phyloP scores from a whole-genome alignment of 2,329 filamentous ascomycete species.

The Mollisia scopiformis region DNA sequence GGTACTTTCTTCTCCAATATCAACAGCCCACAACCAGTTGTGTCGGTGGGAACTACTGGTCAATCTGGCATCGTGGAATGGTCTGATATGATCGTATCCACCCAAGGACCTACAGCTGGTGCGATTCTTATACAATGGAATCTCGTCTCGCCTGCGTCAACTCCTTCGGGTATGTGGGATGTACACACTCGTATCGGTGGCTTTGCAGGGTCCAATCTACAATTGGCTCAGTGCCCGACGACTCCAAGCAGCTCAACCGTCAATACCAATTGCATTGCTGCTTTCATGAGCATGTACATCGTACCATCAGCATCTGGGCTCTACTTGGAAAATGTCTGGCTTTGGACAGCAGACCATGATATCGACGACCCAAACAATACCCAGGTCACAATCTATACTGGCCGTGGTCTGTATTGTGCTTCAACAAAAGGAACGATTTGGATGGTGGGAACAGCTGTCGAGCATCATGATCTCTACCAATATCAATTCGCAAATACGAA shows the following conservation, averaged over 20 bases:
- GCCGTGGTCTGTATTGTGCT: slow-evolving; percentile 41
- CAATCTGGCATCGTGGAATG: slow-evolving; percentile 63
- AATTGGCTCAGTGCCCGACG: slow-evolving; percentile 68
- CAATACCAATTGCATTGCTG: slow-evolving; percentile 39
- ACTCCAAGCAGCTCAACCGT: slow-evolving; percentile 39
- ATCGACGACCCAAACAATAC: slow-evolving; percentile 44
- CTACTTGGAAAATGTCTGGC: slow-evolving; percentile 53
- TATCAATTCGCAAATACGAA: slow-evolving; percentile 48
- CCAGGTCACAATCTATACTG: slow-evolving; percentile 57
- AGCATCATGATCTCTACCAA: slow-evolving; percentile 56
- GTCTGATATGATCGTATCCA: slow-evolving; percentile 61
- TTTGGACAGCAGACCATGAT: slow-evolving; percentile 50
- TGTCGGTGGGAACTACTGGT: slow-evolving; percentile 58
- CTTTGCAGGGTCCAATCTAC: slow-evolving; percentile 50
- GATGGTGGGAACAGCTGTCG: slow-evolving; percentile 54
- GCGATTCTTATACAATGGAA: slow-evolving; percentile 71
- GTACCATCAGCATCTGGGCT: slow-evolving; percentile 43
- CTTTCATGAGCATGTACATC: slow-evolving; percentile 40
- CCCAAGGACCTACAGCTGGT: slow-evolving; percentile 62
- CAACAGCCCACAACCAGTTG: slow-evolving; percentile 48
- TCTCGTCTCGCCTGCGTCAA: slow-evolving; percentile 50
- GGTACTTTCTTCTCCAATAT: slow-evolving; percentile 49
- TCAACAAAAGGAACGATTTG: slow-evolving; percentile 48
- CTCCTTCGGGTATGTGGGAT: slow-evolving; percentile 60
- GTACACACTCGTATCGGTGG: slow-evolving; percentile 43